phyloP scores from a whole-genome alignment of 2,329 filamentous ascomycete genomes.

The Fusarium sp. region DNA sequence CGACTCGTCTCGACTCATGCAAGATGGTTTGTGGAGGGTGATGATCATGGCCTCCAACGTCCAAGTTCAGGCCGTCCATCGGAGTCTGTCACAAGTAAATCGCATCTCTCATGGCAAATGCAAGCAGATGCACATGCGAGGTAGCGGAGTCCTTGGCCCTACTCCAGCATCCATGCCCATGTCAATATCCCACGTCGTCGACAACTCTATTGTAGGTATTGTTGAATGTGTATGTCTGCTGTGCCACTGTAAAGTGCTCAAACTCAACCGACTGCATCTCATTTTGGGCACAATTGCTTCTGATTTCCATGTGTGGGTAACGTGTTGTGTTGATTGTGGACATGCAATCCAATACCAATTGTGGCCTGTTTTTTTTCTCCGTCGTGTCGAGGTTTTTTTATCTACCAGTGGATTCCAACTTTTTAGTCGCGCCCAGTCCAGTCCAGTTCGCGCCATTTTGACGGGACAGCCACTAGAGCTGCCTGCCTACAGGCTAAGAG shows the following conservation, averaged over 20 bases:
- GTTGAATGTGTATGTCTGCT: slow-evolving; percentile 11
- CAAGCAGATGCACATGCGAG: slow-evolving; percentile 31
- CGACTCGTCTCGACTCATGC: slow-evolving; percentile 22
- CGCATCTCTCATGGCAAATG: slow-evolving; percentile 17
- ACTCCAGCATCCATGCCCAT: slow-evolving; percentile 11
- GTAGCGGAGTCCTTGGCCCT: slow-evolving; percentile 28
- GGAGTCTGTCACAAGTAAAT: slow-evolving; percentile 27
- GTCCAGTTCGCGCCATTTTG: slow-evolving; percentile 30
- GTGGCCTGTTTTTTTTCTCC: slow-evolving; percentile 34
- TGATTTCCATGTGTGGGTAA: slow-evolving; percentile 21
- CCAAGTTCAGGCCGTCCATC: not conserved
- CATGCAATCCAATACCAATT: slow-evolving; percentile 12
- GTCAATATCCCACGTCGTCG: slow-evolving; percentile 11
- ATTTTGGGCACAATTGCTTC: slow-evolving; percentile 7
- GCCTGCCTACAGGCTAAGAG: slow-evolving; percentile 3
- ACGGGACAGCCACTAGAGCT: slow-evolving; percentile 13
- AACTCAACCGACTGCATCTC: slow-evolving; percentile 14
- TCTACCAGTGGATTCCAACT: slow-evolving; percentile 11
- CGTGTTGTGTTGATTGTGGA: slow-evolving; percentile 23
- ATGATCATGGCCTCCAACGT: not conserved
- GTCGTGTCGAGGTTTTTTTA: slow-evolving; percentile 19
- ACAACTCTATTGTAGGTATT: not conserved
- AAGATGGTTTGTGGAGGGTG: slow-evolving; percentile 15
- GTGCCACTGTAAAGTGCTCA: slow-evolving; percentile 2
- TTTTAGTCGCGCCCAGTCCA: slow-evolving; percentile 22